Evolutionary conservation across 2,329 filamentous ascomycete species (phyloP).

Genomic region (Chaetomium globosum): DNA sequence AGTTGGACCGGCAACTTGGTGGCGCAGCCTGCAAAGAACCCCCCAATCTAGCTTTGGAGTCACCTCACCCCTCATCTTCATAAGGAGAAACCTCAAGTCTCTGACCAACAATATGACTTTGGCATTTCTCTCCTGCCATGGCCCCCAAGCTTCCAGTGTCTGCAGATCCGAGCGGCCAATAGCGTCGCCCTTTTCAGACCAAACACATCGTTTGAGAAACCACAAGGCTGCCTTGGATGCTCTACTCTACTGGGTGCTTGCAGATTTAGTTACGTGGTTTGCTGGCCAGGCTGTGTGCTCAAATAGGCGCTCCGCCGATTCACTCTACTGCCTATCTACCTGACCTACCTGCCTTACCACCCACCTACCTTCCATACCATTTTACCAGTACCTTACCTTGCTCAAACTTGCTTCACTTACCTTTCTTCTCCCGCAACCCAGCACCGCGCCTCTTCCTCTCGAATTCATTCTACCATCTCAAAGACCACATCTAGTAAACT

Average conservation of each 20-base stretch:
- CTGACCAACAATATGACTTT: background rate
- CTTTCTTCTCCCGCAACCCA: background rate
- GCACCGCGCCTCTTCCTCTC: background rate
- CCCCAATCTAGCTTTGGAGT: background rate
- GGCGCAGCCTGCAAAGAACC: conserved; percentile 10
- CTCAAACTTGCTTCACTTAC: background rate
- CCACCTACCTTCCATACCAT: too few relatives aligned
- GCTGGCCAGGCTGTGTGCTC: background rate
- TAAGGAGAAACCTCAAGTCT: background rate
- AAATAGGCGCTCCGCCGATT: background rate
- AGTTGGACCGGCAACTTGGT: background rate
- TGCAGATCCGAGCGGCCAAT: background rate
- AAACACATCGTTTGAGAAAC: background rate
- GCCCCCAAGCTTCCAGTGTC: background rate
- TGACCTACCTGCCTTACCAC: background rate
- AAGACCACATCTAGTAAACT: background rate
- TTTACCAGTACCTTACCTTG: too few relatives aligned
- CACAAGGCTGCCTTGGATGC: background rate
- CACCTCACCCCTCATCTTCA: conserved; percentile 1
- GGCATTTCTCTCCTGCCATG: background rate
- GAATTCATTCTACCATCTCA: background rate
- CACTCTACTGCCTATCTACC: background rate
- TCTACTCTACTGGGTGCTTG: background rate
- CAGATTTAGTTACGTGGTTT: too few relatives aligned
- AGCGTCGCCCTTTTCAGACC: background rate